phyloP scores from a whole-genome alignment of 257 asterid species.

The Phtheirospermum japonicum region DNA sequence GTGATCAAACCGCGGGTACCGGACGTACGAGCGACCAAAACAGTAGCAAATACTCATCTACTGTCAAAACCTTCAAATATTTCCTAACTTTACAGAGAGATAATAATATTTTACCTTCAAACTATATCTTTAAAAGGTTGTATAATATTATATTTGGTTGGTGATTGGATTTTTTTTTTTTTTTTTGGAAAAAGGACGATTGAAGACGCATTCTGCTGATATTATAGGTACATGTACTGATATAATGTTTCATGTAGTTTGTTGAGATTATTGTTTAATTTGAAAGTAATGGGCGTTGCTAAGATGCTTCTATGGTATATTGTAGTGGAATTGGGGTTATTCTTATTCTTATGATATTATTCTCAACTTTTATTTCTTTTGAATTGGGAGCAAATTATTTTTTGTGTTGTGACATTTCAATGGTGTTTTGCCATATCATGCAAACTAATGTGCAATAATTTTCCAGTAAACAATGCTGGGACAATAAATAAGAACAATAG shows the following conservation, averaged over 20 bases:
- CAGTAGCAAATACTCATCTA: no score
- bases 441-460: constrained; percentile 18
- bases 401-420: no score
- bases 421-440: not conserved
- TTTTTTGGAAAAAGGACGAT: no score
- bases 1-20: no score
- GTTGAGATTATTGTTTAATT: not conserved
- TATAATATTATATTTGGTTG: no score
- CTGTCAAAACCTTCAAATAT: no score
- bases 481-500: constrained; percentile 82
- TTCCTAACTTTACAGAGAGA: no score
- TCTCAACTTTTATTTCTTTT: not conserved
- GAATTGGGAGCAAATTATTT: no score
- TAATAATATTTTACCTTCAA: no score
- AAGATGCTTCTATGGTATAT: constrained; percentile 5
- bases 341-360: not conserved
- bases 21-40: no score
- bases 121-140: no score
- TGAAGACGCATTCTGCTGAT: constrained; percentile 87
- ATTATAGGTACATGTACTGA: constrained; percentile 53
- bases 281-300: constrained; percentile 1
- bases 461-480: constrained; percentile 92
- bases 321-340: not conserved
- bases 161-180: no score
- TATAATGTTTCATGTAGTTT: constrained; percentile 8